Base-by-base conservation (phyloP, 2,329 filamentous ascomycete genomes). In the Xylariaceae sp. region DNA sequence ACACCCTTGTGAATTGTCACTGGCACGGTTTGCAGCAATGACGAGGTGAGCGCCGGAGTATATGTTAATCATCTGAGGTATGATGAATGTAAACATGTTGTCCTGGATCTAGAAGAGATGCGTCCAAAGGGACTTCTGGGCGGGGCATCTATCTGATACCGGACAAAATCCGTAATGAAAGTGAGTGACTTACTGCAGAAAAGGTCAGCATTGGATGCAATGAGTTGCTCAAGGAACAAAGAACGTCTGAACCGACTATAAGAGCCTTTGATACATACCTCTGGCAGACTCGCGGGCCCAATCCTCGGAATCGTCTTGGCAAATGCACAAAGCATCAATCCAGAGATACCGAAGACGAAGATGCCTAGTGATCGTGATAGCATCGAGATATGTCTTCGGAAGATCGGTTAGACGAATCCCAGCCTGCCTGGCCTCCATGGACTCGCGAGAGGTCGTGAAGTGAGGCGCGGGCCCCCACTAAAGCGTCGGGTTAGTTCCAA, bases 21-120 rank as follows among this genome's bases (percentile, higher is more conserved):
- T 33, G n/a, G 57, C 26, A 11, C 24, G 57, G 34, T 58, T 50
- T 9, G 53, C 58, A 6, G 60, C 58, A 28, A 63, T 60, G 3
- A 61, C 58, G 3, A 49, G 16, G 28, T 39, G 9, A 9, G 46
- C 46, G 6, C 24, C 21, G 31, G 46, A 49, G 16, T 49, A 49
- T 12, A 49, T 23, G 11, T 49, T 16, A 5, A 49, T 37, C 46
- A 49, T 49, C 29, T 31, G 17, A 31, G 12, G 28, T 12, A 31
- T 31, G 12, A 6, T 7, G 7, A 6, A 12, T 12, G 28, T 31
- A 7, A 31, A 12, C 7, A 31, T 6, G 12, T 12, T 31, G 28
- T 31, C n/a, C n/a, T n/a, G n/a, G n/a, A n/a, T n/a, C n/a, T n/a
- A n/a, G n/a, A n/a, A n/a, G n/a, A n/a, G n/a, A n/a, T n/a, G n/a